Evolutionary conservation across 2,329 filamentous ascomycete species (phyloP), one percentile per base, ranked within the genome.

Genomic region (Alternaria arborescens): DNA sequence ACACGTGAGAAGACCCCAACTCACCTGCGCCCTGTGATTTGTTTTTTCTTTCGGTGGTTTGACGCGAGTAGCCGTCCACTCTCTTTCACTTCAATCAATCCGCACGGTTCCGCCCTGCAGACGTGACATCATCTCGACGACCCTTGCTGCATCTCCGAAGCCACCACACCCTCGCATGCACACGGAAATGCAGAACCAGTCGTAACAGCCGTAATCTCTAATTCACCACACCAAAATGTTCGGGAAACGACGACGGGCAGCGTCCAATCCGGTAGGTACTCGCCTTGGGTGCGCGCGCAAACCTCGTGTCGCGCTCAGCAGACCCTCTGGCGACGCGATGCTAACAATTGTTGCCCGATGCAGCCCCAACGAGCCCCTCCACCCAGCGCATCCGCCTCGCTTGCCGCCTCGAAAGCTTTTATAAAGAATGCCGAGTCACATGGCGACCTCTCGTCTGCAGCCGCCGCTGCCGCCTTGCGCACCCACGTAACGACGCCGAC

Each of bases 391-490:
- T 89, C 89, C 72, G 93, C 92, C 59, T 88, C 93, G 55, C 89
- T 91, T 47, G 93, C 93, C 58, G 93, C 94, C 61, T 88, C 88
- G 62, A 90, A 91, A 77, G 94, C 93, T 60, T 96, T 94, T 79
- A 85, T 90, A 74, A 88, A 87, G 69, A 88, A 85, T 73, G 85
- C 87, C 77, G 79, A 86, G 70, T 86, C 89, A 69, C 86, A 86
- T 78, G 83, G 82, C 61, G 88, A 87, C 60, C 84, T 97, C 43
- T 96, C 94, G 41, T 90, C 91, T 36, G 92, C 94, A 7, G 94
- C 94, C 12, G 94, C 94, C 7, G 93, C 93, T 16, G 89, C 93
- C 28, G 94, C 94, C 47, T 85, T 98, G 60, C 89, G 90, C 74
- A 91, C 90, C 46, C 88, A 91, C 68, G 89, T 92, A 10, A 89